Base-by-base conservation (phyloP, 805 yeast species). In the Lipomyces starkeyi region DNA sequence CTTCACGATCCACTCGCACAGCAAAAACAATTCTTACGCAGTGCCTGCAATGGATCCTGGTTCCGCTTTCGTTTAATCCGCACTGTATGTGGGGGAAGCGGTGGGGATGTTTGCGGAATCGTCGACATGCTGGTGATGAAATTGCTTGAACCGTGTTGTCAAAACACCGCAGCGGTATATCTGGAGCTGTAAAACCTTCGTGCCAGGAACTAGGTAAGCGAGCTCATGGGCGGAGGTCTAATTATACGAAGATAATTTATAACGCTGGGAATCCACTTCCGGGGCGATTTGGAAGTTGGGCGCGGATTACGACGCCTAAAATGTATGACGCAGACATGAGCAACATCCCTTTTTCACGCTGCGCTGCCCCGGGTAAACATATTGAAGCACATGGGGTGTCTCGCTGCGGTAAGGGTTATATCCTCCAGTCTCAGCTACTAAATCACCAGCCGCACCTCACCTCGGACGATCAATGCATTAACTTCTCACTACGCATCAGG, bases 11-110 rank as follows among this genome's bases (percentile, higher is more conserved):
- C 60, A 55, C 13, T 40, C 32, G 11, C 27, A 22, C 13, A 32
- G 52, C 37, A 13, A n/a, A 56, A 32, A 20, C 3, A 35, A 13
- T 2, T 58, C 75, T 22, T 58, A 69, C 76, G 64, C 74, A 93
- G 82, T 0, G 97, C 97, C 73, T 91, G 92, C 29, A 94, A 82
- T 2, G 98, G 97, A 73, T 91, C 97, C 74, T 92, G 95, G 63
- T 87, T 88, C 68, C 97, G 83, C 75, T 90, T 89, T 67, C 98
- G 84, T 78, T 95, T 94, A 76, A 94, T 90, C 67, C 97, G 84
- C 56, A 94, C 87, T 32, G 90, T 82, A 63, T 84, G 85, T 1
- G 97, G 97, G 13, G 76, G 77, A 55, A 69, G 61, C 4, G 56
- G 59, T 37, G 70, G 61, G 37, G 70, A 63, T 8, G 60, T 14